Evolutionary conservation across 2,329 filamentous ascomycete genomes (phyloP).

Genomic region (Penicillium sp.): DNA sequence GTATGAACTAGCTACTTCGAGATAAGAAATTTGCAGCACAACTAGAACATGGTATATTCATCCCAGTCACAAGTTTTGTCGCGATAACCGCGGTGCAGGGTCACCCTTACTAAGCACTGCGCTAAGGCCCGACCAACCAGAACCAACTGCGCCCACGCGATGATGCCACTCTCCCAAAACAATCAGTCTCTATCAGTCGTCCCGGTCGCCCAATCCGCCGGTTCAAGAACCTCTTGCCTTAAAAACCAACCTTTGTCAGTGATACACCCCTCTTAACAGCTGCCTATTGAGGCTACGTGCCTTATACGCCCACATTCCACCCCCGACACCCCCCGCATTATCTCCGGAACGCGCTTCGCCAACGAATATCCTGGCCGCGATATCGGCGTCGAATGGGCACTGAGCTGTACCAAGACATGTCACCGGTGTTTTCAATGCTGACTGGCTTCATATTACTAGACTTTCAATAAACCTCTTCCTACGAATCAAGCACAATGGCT

Average conservation of each 20-base stretch:
- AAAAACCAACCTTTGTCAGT: conserved; percentile 8
- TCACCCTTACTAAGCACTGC: conserved; percentile 20
- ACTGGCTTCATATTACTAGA: neutral
- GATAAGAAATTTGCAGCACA: too few species aligned
- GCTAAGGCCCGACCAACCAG: conserved; percentile 25
- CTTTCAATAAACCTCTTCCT: neutral
- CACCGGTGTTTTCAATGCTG: neutral
- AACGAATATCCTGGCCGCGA: conserved; percentile 16
- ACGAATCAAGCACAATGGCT: conserved; percentile 37
- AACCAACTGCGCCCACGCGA: conserved; percentile 22
- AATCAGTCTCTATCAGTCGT: conserved; percentile 18
- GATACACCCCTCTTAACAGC: neutral
- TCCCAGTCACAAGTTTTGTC: neutral
- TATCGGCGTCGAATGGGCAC: conserved; percentile 23
- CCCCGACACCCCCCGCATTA: conserved; percentile 26
- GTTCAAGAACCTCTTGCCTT: neutral
- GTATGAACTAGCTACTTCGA: too few species aligned
- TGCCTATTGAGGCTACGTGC: too few species aligned
- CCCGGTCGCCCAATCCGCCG: neutral
- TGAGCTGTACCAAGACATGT: neutral
- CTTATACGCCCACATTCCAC: conserved; percentile 19
- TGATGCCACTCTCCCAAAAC: conserved; percentile 31
- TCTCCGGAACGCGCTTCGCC: conserved; percentile 26
- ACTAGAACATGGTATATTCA: neutral
- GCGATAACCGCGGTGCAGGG: neutral